A percentile compares a stretch with the other conserved stretches of the same genome.
Conservation (phyloP, 2,329 filamentous ascomycete genomes). For the Blastomyces gilchristii region DNA sequence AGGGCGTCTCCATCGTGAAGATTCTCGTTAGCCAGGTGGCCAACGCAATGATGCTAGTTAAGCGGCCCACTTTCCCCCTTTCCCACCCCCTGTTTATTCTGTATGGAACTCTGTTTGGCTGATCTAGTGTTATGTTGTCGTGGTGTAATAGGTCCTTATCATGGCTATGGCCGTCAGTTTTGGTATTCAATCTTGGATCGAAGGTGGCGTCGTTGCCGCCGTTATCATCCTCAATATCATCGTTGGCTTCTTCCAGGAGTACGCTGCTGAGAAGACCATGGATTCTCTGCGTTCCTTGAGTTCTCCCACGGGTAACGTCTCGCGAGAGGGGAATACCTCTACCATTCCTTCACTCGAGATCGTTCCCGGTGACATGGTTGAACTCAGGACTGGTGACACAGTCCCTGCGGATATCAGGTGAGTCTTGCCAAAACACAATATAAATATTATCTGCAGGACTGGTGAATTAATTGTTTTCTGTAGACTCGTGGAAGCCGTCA, state of each 20-base stretch:
- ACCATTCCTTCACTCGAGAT: slow-evolving; percentile 45
- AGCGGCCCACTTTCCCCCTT: slow-evolving; percentile 18
- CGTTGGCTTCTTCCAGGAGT: slow-evolving; percentile 49
- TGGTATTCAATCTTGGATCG: slow-evolving; percentile 50
- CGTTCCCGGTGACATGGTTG: slow-evolving; percentile 51
- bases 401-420: slow-evolving; percentile 38
- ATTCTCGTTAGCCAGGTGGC: slow-evolving; percentile 56
- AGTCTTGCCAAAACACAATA: no score
- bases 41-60: slow-evolving; percentile 58
- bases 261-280: slow-evolving; percentile 45
- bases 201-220: slow-evolving; percentile 49
- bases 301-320: slow-evolving; percentile 41
- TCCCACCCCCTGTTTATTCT: slow-evolving; percentile 4
- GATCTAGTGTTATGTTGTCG: slow-evolving; percentile 23
- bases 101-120: slow-evolving; percentile 17
- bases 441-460: neutral
- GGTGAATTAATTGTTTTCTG: neutral
- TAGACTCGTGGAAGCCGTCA: slow-evolving; percentile 46
- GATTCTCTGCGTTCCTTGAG: slow-evolving; percentile 43
- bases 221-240: slow-evolving; percentile 50
- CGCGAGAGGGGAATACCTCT: slow-evolving; percentile 41
- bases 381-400: slow-evolving; percentile 41
- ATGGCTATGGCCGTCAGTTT: slow-evolving; percentile 50
- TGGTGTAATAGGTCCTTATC: slow-evolving; percentile 35
- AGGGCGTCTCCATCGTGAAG: slow-evolving; percentile 57